These are phyloP conservation scores for Ormosia semicastrata DNA, from an alignment of 306 rosid genomes.

Conservation along the genomic window DNA sequence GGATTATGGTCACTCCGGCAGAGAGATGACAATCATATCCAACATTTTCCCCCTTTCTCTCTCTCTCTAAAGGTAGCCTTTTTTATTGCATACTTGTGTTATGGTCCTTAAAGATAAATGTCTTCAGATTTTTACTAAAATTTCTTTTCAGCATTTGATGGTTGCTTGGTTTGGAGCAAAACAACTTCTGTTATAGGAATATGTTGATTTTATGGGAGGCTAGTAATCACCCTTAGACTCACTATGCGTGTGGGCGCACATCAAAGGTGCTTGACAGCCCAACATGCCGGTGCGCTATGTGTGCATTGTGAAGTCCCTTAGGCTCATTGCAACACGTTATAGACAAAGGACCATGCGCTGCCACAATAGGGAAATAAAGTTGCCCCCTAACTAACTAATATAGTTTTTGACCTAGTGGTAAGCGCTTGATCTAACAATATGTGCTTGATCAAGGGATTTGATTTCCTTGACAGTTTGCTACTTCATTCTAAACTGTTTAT, in stretches of 20 bases:
- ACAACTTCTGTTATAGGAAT: not conserved
- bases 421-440: not conserved
- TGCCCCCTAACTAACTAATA: not conserved
- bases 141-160: not conserved
- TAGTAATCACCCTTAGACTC: not conserved
- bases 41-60: not conserved
- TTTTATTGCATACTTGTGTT: not conserved
- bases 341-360: not conserved
- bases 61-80: not conserved
- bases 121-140: not conserved
- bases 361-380: not conserved
- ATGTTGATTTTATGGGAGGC: not conserved
- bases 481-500: not conserved
- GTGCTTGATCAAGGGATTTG: not conserved
- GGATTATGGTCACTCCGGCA: not conserved
- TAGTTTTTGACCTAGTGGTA: not conserved
- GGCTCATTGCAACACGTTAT: not conserved
- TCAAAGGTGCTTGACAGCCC: not conserved
- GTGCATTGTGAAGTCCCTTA: not conserved
- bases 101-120: not conserved
- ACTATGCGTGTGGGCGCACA: not conserved
- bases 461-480: not conserved
- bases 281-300: not conserved
- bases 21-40: not conserved
- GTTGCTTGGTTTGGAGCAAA: not conserved